A percentile compares a stretch with the other conserved stretches of the same genome.
Conservation (phyloP, 2,329 filamentous ascomycete genomes). For the Fusarium dimerum region DNA sequence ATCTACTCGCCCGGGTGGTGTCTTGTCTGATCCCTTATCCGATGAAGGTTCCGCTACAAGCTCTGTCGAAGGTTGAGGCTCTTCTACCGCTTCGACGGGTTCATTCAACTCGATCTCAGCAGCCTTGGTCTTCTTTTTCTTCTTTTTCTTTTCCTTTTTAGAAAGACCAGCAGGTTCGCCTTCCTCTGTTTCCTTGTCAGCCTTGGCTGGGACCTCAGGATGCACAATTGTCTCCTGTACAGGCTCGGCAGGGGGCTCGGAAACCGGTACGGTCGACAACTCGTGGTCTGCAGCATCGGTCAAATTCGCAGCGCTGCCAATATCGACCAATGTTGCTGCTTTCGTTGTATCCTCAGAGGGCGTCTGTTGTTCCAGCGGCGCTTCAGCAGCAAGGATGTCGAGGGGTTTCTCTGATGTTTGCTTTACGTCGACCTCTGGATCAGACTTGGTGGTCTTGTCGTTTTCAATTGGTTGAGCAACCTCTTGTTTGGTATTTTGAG, state of each 20-base stretch:
- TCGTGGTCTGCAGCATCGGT: no score
- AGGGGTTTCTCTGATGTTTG: neutral
- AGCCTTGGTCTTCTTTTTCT: slow-evolving; percentile 22
- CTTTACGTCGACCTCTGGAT: neutral
- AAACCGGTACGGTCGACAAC: no score
- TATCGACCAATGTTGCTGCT: neutral
- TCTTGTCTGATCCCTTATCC: neutral
- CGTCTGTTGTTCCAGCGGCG: neutral
- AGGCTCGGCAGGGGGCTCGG: neutral
- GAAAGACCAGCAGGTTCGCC: slow-evolving; percentile 5
- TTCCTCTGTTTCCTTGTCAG: slow-evolving; percentile 12
- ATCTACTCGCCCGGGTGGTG: neutral
- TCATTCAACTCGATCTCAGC: neutral
- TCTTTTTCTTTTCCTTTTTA: slow-evolving; percentile 23
- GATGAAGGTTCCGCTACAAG: neutral
- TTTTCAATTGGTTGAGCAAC: neutral
- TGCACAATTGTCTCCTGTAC: neutral
- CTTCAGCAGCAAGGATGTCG: neutral
- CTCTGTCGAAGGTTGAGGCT: neutral
- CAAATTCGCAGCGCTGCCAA: neutral
- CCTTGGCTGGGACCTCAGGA: neutral
- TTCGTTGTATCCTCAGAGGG: neutral
- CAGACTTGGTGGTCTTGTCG: neutral
- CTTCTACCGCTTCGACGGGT: neutral
- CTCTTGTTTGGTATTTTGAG: neutral